phyloP scores from a whole-genome alignment of 2,329 filamentous ascomycete species.

The Akanthomyces muscarius region DNA sequence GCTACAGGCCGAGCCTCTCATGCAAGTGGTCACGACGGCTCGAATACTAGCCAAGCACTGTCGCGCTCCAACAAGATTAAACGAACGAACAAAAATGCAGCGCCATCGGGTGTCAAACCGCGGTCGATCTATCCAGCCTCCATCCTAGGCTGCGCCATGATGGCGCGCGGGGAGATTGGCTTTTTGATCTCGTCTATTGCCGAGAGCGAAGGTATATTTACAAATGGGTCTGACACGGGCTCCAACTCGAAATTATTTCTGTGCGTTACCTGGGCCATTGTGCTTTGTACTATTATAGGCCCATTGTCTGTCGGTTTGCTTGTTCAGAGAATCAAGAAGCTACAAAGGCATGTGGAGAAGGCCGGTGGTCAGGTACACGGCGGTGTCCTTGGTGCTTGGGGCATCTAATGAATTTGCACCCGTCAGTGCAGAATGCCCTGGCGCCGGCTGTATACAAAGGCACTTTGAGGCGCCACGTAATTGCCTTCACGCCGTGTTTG shows the following conservation, averaged over 20 bases:
- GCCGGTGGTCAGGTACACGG: constrained; percentile 7
- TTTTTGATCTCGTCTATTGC: constrained; percentile 71
- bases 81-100: background rate
- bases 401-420: background rate
- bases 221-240: constrained; percentile 1
- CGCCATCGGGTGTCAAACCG: constrained; percentile 39
- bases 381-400: background rate
- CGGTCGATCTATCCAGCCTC: constrained; percentile 63
- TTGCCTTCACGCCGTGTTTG: no score
- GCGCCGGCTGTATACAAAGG: background rate
- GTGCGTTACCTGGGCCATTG: constrained; percentile 53
- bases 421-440: background rate
- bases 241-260: constrained; percentile 43
- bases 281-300: constrained; percentile 51
- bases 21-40: background rate
- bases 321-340: constrained; percentile 38
- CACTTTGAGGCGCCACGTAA: background rate
- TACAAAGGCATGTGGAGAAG: constrained; percentile 24
- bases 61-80: no score
- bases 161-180: constrained; percentile 74
- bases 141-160: constrained; percentile 66
- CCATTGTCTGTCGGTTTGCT: constrained; percentile 46
- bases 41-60: background rate
- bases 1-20: background rate
- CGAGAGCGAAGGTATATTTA: constrained; percentile 47